Percentiles rank a stretch among this genome's conserved stretches.
Evolutionary conservation across 169 alveolate species (phyloP).

Genomic region (Plasmodium fragile): DNA sequence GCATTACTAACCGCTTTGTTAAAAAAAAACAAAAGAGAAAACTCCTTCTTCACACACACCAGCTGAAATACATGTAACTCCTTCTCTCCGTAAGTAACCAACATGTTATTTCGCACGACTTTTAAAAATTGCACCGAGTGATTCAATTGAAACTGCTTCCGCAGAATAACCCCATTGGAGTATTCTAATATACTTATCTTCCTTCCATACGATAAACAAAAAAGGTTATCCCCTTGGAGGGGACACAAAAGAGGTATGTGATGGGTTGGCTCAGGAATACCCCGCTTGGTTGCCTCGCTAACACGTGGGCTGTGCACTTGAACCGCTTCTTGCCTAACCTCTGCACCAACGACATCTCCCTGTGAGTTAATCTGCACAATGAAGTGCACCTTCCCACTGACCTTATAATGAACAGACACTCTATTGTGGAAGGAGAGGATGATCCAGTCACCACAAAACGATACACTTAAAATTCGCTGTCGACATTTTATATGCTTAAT

Average conservation of each 20-base stretch:
- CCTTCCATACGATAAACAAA: constrained; percentile 21
- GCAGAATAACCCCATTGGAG: not conserved
- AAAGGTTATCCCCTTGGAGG: constrained; percentile 24
- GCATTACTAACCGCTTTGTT: not conserved
- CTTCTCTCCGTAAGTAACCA: constrained; percentile 29
- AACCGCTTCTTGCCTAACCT: not conserved
- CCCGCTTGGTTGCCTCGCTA: not conserved
- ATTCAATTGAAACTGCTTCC: not conserved
- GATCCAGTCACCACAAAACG: not conserved
- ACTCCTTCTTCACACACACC: not conserved
- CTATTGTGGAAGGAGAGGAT: constrained; percentile 19
- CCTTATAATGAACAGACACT: not conserved
- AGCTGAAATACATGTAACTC: constrained; percentile 26
- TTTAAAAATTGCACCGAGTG: constrained; percentile 9
- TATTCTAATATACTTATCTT: constrained; percentile 5
- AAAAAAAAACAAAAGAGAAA: not conserved
- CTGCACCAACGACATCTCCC: not conserved
- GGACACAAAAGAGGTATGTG: constrained; percentile 23
- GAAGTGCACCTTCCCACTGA: constrained; percentile 4
- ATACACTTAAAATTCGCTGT: not conserved
- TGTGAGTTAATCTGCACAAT: not conserved
- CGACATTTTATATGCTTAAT: constrained; percentile 19
- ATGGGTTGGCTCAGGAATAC: not conserved
- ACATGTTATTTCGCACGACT: constrained; percentile 4
- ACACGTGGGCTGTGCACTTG: not conserved